Evolutionary conservation across 345 rosid genomes (phyloP).

Genomic region (Eucalyptus camaldulensis): DNA sequence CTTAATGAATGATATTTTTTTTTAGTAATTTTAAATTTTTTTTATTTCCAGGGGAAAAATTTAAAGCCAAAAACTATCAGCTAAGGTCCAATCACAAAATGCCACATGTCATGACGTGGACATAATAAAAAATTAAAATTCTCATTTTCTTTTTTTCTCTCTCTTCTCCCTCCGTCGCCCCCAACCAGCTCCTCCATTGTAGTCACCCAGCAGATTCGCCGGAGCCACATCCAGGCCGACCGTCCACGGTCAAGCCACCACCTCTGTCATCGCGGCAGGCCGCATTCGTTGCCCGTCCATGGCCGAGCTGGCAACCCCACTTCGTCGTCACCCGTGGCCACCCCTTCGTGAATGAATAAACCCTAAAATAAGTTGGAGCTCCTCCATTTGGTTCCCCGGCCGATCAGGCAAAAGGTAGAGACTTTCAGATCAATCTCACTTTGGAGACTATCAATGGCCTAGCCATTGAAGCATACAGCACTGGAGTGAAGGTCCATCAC

Average conservation of each 20-base stretch:
- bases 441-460: too few relatives aligned
- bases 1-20: too few relatives aligned
- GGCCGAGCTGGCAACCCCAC: neutral
- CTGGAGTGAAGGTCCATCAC: too few relatives aligned
- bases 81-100: neutral
- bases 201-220: neutral
- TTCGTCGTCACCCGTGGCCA: neutral
- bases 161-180: neutral
- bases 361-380: neutral
- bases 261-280: accelerated
- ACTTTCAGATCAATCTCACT: too few relatives aligned
- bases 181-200: neutral
- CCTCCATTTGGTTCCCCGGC: neutral
- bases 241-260: neutral
- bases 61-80: neutral
- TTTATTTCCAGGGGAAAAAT: neutral
- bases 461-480: too few relatives aligned
- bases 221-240: neutral
- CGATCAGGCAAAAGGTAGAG: too few relatives aligned
- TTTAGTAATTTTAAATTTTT: neutral
- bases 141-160: accelerated
- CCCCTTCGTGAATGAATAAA: neutral
- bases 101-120: neutral
- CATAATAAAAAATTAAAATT: too few relatives aligned
- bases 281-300: neutral